These are phyloP conservation scores for Firmiana major DNA, from an alignment of 345 rosid species.

Conservation along the genomic window DNA sequence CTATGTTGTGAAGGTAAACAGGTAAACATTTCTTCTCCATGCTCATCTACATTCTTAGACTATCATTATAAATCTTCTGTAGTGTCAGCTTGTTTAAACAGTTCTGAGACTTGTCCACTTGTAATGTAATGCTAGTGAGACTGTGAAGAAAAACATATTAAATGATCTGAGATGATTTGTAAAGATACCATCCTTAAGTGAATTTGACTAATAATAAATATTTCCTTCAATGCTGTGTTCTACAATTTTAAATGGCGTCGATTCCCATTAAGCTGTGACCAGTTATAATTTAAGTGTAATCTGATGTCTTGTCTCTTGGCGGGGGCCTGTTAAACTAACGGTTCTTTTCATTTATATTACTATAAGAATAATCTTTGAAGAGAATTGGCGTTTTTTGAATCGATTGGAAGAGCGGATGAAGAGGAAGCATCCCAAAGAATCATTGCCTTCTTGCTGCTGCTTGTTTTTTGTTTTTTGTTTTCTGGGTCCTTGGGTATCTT, in stretches of 20 bases:
- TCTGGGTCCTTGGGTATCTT: neutral
- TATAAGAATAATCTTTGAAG: neutral
- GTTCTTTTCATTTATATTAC: neutral
- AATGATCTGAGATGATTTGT: neutral
- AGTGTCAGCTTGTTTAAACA: neutral
- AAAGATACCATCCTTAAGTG: neutral
- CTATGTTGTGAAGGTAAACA: constrained; percentile 28
- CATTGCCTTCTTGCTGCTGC: neutral
- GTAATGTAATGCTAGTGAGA: neutral
- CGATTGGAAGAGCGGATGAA: neutral
- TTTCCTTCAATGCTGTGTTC: neutral
- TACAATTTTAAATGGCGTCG: neutral
- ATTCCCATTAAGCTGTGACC: neutral
- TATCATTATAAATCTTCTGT: neutral
- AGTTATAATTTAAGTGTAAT: neutral
- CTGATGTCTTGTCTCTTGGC: neutral
- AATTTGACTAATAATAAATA: neutral
- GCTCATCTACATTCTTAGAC: neutral
- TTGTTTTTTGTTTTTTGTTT: neutral
- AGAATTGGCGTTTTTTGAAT: neutral
- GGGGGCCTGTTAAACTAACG: neutral
- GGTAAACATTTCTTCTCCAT: constrained; percentile 22
- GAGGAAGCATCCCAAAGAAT: neutral
- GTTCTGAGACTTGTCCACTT: neutral
- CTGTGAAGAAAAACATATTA: neutral